A percentile compares a stretch with the other conserved stretches of the same genome.
phyloP scores from a whole-genome alignment of 208 protist species.

The Naegleria lovaniensis region DNA sequence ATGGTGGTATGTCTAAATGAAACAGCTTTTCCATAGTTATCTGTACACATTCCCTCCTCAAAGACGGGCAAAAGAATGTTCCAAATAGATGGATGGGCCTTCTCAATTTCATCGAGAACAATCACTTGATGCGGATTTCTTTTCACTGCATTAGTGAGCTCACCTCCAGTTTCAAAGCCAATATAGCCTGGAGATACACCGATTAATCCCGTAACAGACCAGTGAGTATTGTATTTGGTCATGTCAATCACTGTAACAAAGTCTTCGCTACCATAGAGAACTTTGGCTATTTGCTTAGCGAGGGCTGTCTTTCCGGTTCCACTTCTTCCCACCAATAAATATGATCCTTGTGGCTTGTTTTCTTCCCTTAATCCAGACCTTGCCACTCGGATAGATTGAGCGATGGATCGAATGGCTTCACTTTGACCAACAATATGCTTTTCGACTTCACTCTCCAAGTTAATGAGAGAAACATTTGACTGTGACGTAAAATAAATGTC shows the following conservation, averaged over 20 bases:
- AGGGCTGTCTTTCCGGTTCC: conserved; percentile 92
- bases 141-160: conserved; percentile 96
- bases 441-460: conserved; percentile 50
- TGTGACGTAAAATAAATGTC: background rate
- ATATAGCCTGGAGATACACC: conserved; percentile 97
- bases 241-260: conserved; percentile 96
- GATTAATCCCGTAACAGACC: conserved; percentile 90
- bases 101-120: conserved; percentile 98
- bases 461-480: background rate
- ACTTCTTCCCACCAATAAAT: conserved; percentile 92
- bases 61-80: conserved; percentile 97
- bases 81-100: conserved; percentile 91
- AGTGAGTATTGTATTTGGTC: conserved; percentile 96
- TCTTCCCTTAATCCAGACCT: conserved; percentile 78
- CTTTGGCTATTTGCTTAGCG: conserved; percentile 83
- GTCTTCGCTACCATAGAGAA: conserved; percentile 93
- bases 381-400: conserved; percentile 87
- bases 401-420: conserved; percentile 85
- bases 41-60: conserved; percentile 95
- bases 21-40: conserved; percentile 88
- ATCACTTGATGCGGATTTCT: conserved; percentile 92
- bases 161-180: conserved; percentile 94
- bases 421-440: conserved; percentile 88
- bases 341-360: conserved; percentile 83
- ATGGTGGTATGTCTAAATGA: conserved; percentile 97